Percentiles rank a stretch among this genome's conserved stretches.
Conservation (phyloP, 345 rosid genomes). For the Murraya koenigii region DNA sequence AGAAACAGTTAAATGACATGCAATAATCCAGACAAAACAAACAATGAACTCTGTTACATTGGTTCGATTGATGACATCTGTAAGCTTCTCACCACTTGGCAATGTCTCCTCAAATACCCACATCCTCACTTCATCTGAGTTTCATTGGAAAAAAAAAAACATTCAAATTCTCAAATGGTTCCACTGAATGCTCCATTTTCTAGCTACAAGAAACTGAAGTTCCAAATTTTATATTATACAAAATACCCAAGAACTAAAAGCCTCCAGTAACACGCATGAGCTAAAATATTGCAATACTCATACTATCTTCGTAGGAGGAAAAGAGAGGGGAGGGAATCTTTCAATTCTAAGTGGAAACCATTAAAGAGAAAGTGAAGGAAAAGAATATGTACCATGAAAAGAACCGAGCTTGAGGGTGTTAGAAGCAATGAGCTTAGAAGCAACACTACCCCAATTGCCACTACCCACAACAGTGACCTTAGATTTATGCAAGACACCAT, state of each 20-base stretch:
- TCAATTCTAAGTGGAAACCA: background rate
- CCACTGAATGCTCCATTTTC: constrained; percentile 2
- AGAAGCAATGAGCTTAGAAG: constrained; percentile 93
- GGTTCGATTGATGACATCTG: constrained; percentile 76
- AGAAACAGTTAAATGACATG: constrained; percentile 2
- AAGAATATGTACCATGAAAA: constrained; percentile 56
- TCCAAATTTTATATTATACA: background rate
- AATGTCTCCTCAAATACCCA: constrained; percentile 94
- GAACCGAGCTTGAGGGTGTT: constrained; percentile 69
- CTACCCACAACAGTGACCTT: constrained; percentile 88
- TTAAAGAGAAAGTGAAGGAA: background rate
- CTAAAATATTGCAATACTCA: background rate
- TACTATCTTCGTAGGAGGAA: background rate
- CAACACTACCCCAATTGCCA: constrained; percentile 99
- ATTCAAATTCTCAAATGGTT: background rate
- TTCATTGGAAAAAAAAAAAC: constrained; percentile 3
- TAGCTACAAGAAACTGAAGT: background rate
- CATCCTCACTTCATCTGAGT: constrained; percentile 96
- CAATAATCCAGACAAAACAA: background rate
- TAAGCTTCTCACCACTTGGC: constrained; percentile 87
- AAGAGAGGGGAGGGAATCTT: too few species aligned
- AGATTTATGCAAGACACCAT: constrained; percentile 25
- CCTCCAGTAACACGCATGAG: background rate
- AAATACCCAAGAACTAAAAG: background rate
- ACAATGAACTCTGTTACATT: constrained; percentile 42